Evolutionary conservation across 352 stramenopile genomes (phyloP), one percentile per base, ranked within the genome.

Genomic region (Thalassiosira hispida): DNA sequence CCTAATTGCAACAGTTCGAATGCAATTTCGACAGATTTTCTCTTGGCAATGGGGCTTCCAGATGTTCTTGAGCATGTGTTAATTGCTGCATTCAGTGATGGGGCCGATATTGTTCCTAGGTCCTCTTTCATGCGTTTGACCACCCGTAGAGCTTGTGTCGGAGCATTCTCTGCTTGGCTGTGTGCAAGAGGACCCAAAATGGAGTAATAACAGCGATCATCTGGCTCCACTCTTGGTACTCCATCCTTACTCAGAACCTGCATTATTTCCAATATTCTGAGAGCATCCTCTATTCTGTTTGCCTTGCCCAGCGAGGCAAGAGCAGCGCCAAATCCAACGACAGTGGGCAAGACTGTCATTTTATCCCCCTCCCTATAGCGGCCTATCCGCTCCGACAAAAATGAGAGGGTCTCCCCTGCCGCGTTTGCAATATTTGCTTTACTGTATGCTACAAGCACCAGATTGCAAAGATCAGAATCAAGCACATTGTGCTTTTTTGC

Each of bases 31-130:
- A 83, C 47, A 25, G 76, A 67, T 73, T 78, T 83, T 51, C 44
- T 60, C 56, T 73, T 71, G 1, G 31, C 46, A 11, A 46, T 47
- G 38, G 29, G 20, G 64, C 22, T 40, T 55, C 46, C 61, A 49
- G 7, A 14, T 53, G 63, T 70, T 49, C 42, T 76, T 38, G 76
- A 22, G 38, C 76, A 83, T 16, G 56, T 40, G 56, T 68, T 79
- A 18, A 83, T 83, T 62, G 76, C 76, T 52, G 68, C 62, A 75
- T 83, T 83, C n/a, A 78, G 62, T 51, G 38, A 7, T 7, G 67
- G 18, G 27, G 57, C 63, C 12, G 68, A 46, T 49, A 75, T 11
- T 27, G 46, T 20, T 44, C 53, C 52, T 4, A 70, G 11, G 40
- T 79, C 63, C 2, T 83, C 61, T 23, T 72, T 79, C 47, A 73